These are phyloP conservation scores for Zymoseptoria brevis DNA, from an alignment of 2,329 filamentous ascomycete genomes.

Conservation along the genomic window DNA sequence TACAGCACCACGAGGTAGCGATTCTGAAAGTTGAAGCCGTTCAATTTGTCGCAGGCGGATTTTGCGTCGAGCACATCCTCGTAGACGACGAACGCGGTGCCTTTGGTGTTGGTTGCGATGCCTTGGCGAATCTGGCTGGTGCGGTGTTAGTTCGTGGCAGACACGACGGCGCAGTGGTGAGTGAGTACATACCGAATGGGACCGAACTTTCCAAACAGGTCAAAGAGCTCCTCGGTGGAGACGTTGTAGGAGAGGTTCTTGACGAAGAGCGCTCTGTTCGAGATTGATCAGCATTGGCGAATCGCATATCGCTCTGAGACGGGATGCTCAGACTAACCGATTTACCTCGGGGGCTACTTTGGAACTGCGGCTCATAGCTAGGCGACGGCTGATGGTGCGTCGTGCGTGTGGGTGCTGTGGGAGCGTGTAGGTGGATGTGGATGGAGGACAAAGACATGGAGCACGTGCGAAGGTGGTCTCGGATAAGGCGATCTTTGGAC, in stretches of 20 bases:
- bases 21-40: conserved; percentile 99
- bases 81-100: conserved; percentile 98
- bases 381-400: neutral
- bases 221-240: conserved; percentile 93
- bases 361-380: conserved; percentile 88
- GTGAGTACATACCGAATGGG: conserved; percentile 67
- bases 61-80: conserved; percentile 99
- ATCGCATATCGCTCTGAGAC: neutral
- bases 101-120: conserved; percentile 94
- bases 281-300: conserved; percentile 13
- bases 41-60: conserved; percentile 97
- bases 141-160: conserved; percentile 8
- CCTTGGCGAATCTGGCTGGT: conserved; percentile 93
- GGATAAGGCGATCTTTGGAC: neutral
- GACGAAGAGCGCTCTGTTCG: conserved; percentile 88
- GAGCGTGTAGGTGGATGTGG: neutral
- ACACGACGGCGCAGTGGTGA: conserved; percentile 1
- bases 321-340: conserved; percentile 54
- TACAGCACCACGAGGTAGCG: conserved; percentile 89
- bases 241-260: conserved; percentile 99
- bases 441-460: neutral
- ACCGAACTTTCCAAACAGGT: conserved; percentile 96
- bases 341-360: conserved; percentile 99
- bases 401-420: neutral
- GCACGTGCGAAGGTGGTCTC: neutral